These are phyloP conservation scores for Suillus clintonianus DNA, from an alignment of 768 basidiomycete genomes.

Conservation along the genomic window DNA sequence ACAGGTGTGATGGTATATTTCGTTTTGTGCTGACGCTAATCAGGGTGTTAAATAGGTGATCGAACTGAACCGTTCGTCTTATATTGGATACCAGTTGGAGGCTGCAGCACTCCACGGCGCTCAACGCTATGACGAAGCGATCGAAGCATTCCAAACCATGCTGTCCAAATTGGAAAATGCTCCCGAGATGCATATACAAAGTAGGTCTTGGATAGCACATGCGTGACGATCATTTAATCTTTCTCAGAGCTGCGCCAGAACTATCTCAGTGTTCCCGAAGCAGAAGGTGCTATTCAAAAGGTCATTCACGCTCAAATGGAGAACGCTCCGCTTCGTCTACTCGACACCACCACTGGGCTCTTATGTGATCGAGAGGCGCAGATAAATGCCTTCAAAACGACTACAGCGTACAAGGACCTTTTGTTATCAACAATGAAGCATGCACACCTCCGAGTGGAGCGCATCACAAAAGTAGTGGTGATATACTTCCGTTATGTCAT, in stretches of 20 bases:
- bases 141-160: conserved; percentile 51
- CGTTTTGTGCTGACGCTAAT: background rate
- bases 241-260: background rate
- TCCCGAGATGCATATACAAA: background rate
- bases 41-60: background rate
- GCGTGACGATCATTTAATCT: background rate
- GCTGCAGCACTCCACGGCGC: conserved; percentile 85
- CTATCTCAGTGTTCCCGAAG: background rate
- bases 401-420: background rate
- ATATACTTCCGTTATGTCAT: conserved; percentile 21
- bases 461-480: background rate
- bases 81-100: conserved; percentile 37
- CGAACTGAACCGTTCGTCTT: background rate
- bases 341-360: background rate
- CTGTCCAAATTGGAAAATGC: background rate
- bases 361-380: background rate
- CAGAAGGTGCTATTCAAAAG: background rate
- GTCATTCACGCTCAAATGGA: background rate
- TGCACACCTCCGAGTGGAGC: background rate
- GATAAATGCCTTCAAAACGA: background rate
- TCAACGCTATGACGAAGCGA: conserved; percentile 74
- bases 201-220: background rate
- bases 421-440: background rate
- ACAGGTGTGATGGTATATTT: background rate
- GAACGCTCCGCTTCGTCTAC: background rate